phyloP scores from a whole-genome alignment of 2,329 filamentous ascomycete species.

The Botrytis sinoallii region DNA sequence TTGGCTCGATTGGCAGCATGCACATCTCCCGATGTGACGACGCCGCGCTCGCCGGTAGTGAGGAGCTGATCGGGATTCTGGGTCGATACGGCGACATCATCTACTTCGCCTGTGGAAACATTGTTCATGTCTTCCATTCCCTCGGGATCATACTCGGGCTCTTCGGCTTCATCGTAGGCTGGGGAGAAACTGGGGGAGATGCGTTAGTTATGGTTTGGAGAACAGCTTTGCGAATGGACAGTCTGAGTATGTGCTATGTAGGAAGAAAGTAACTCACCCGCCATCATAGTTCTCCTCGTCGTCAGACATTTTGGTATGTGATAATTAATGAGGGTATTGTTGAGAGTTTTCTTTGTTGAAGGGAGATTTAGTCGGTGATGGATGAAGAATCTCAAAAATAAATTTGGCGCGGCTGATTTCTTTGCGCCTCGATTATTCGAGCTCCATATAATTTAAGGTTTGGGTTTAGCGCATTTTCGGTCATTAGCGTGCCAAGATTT shows the following conservation, averaged over 20 bases:
- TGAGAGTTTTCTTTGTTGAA: slow-evolving; percentile 15
- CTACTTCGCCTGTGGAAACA: slow-evolving; percentile 50
- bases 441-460: slow-evolving; percentile 30
- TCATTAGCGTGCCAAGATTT: slow-evolving; percentile 30
- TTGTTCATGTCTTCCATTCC: slow-evolving; percentile 45
- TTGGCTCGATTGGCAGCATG: slow-evolving; percentile 55
- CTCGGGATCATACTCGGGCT: slow-evolving; percentile 54
- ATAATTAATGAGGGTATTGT: background rate
- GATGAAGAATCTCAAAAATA: slow-evolving; percentile 25
- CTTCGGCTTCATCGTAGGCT: slow-evolving; percentile 55
- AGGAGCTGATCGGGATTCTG: slow-evolving; percentile 51
- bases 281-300: slow-evolving; percentile 44
- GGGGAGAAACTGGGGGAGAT: slow-evolving; percentile 27
- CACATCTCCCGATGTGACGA: slow-evolving; percentile 60
- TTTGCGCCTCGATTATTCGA: slow-evolving; percentile 17
- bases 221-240: background rate
- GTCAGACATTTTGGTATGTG: slow-evolving; percentile 61
- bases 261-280: slow-evolving; percentile 17
- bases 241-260: background rate
- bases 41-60: slow-evolving; percentile 38
- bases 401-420: slow-evolving; percentile 24
- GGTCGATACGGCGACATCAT: slow-evolving; percentile 54
- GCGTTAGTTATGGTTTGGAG: background rate
- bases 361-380: slow-evolving; percentile 3
- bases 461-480: slow-evolving; percentile 18